Conservation (phyloP, 129 eudicot species). For the Helianthus tuberosus region DNA sequence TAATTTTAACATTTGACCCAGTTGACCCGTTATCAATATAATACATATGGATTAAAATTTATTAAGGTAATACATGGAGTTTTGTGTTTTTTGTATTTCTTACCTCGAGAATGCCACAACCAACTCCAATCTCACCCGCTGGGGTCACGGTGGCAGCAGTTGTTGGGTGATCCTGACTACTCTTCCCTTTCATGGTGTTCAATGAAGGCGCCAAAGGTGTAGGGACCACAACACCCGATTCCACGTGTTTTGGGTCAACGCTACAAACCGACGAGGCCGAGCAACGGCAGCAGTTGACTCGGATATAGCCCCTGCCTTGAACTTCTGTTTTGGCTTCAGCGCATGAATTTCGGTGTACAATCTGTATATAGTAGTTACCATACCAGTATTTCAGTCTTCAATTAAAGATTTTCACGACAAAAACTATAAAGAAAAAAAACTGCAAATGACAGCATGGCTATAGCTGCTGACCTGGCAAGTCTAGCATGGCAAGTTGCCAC, state of each 20-base stretch:
- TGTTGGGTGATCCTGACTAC: constrained; percentile 52
- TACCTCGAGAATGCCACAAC: constrained; percentile 81
- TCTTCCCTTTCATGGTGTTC: constrained; percentile 47
- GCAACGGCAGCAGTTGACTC: constrained; percentile 64
- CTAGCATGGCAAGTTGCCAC: no score
- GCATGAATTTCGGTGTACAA: constrained; percentile 93
- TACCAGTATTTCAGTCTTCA: constrained; percentile 1
- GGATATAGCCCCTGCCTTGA: constrained; percentile 63
- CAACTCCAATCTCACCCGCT: constrained; percentile 48
- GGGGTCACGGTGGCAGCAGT: constrained; percentile 27
- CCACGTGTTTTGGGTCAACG: constrained; percentile 55
- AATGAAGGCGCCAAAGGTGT: constrained; percentile 57
- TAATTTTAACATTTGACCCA: neutral
- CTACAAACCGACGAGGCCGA: constrained; percentile 55
- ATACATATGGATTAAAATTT: neutral
- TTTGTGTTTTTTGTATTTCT: neutral
- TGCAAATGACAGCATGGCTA: no score
- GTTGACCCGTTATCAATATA: neutral
- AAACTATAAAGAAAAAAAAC: no score
- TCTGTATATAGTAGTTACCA: constrained; percentile 42
- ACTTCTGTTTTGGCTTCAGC: constrained; percentile 69
- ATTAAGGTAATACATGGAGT: neutral
- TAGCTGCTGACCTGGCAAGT: constrained; percentile 73
- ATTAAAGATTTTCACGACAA: no score
- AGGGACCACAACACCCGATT: constrained; percentile 43